phyloP scores from a whole-genome alignment of 164 flowering plant genomes.

The Pachysandra terminalis region DNA sequence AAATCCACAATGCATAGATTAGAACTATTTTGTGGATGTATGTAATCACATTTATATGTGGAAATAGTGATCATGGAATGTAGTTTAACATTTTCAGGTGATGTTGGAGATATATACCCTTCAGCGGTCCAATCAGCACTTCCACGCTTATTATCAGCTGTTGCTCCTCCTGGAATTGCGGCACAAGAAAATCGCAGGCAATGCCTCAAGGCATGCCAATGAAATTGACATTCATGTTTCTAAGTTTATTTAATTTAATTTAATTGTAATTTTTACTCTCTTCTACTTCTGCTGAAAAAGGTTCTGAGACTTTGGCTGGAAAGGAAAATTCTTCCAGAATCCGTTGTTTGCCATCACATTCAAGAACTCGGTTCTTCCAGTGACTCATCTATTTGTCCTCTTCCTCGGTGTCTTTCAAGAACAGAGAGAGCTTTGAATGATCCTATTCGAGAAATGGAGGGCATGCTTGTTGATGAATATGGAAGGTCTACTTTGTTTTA shows the following conservation, averaged over 20 bases:
- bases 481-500: slow-evolving; percentile 60
- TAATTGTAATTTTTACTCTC: not conserved
- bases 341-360: slow-evolving; percentile 68
- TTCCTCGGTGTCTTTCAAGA: slow-evolving; percentile 60
- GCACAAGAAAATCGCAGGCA: slow-evolving; percentile 88
- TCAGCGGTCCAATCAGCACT: slow-evolving; percentile 68
- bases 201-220: slow-evolving; percentile 69
- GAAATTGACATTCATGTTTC: not conserved
- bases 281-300: slow-evolving; percentile 29
- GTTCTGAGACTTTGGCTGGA: slow-evolving; percentile 94
- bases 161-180: slow-evolving; percentile 84
- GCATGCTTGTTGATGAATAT: slow-evolving; percentile 95
- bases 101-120: slow-evolving; percentile 57
- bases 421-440: slow-evolving; percentile 86
- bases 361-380: slow-evolving; percentile 61
- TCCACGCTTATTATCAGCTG: slow-evolving; percentile 80
- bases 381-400: slow-evolving; percentile 41
- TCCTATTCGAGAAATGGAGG: slow-evolving; percentile 94
- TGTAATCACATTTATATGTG: not conserved
- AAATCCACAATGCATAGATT: no score
- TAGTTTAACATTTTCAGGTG: slow-evolving; percentile 45
- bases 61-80: slow-evolving; percentile 8
- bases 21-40: no score
- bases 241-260: not conserved
- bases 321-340: slow-evolving; percentile 74